These are phyloP conservation scores for Acanthamoeba healyi DNA, from an alignment of 208 protist species.

Conservation along the genomic window DNA sequence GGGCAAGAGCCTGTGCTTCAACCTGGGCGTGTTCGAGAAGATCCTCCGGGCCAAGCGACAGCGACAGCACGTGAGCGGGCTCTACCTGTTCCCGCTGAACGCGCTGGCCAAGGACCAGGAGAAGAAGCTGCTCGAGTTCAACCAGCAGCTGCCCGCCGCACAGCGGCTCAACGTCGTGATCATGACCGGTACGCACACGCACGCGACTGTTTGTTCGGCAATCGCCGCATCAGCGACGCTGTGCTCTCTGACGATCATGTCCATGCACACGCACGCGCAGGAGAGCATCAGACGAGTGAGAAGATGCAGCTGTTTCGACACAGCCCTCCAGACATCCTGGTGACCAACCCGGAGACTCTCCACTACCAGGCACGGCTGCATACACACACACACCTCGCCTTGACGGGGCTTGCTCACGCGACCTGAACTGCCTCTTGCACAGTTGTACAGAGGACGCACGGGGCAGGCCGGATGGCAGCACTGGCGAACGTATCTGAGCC, in stretches of 20 bases:
- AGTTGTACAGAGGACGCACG: slow-evolving; percentile 28
- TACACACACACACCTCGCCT: background rate
- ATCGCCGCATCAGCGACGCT: no score
- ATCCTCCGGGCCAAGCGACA: slow-evolving; percentile 2
- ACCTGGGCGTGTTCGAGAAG: slow-evolving; percentile 53
- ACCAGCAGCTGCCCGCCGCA: background rate
- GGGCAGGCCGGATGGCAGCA: background rate
- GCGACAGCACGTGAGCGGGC: background rate
- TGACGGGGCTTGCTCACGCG: background rate
- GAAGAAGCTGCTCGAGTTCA: slow-evolving; percentile 59
- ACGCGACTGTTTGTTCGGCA: no score
- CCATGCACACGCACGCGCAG: background rate
- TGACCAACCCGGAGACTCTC: slow-evolving; percentile 5
- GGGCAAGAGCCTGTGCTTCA: slow-evolving; percentile 63
- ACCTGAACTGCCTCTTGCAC: background rate
- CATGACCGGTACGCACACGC: slow-evolving; percentile 40
- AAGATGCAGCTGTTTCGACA: background rate
- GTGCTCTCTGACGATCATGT: no score
- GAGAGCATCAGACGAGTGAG: background rate
- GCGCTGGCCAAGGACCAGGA: slow-evolving; percentile 59
- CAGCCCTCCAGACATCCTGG: background rate
- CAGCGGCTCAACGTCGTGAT: background rate
- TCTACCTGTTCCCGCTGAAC: slow-evolving; percentile 63
- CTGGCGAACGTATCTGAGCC: slow-evolving; percentile 9
- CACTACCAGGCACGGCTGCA: background rate